A percentile compares a stretch with the other conserved stretches of the same genome.
Conservation (phyloP, 768 basidiomycete species). For the Fomitopsis serialis region DNA sequence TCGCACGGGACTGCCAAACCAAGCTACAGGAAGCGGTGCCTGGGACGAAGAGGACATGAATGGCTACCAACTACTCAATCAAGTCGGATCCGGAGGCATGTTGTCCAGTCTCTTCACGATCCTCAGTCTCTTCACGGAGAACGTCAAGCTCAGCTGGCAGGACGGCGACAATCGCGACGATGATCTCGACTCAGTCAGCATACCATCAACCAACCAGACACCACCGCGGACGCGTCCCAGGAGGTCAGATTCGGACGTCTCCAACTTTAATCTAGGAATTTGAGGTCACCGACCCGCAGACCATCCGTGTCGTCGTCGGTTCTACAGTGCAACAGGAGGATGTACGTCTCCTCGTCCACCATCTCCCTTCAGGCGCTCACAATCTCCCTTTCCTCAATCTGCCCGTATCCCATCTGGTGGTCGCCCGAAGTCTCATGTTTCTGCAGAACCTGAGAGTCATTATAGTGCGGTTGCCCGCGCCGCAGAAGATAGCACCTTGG, state of each 20-base stretch:
- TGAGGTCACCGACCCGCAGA: conserved; percentile 35
- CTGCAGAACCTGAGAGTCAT: conserved; percentile 29
- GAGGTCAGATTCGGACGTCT: conserved; percentile 61
- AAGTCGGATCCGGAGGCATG: conserved; percentile 93
- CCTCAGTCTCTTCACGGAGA: conserved; percentile 92
- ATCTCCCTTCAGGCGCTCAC: conserved; percentile 8
- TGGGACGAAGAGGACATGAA: conserved; percentile 90
- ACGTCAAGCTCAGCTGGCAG: conserved; percentile 90
- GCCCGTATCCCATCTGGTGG: neutral
- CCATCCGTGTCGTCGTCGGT: conserved; percentile 61
- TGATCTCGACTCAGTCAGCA: conserved; percentile 12
- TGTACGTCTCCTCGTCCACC: conserved; percentile 20
- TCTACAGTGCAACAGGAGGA: conserved; percentile 60
- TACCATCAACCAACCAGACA: conserved; percentile 5
- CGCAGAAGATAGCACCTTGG: conserved; percentile 88
- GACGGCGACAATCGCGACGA: conserved; percentile 38
- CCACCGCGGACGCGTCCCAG: conserved; percentile 16
- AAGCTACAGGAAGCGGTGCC: conserved; percentile 41
- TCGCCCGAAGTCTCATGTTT: neutral
- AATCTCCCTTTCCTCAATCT: conserved; percentile 3
- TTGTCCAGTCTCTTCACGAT: conserved; percentile 96
- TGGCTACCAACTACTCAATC: conserved; percentile 93
- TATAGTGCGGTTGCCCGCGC: conserved; percentile 88
- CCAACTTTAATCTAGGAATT: conserved; percentile 46
- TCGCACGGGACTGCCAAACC: conserved; percentile 49